Evolutionary conservation across 129 eudicot species (phyloP).

Genomic region (Chrysanthemum seticuspe): DNA sequence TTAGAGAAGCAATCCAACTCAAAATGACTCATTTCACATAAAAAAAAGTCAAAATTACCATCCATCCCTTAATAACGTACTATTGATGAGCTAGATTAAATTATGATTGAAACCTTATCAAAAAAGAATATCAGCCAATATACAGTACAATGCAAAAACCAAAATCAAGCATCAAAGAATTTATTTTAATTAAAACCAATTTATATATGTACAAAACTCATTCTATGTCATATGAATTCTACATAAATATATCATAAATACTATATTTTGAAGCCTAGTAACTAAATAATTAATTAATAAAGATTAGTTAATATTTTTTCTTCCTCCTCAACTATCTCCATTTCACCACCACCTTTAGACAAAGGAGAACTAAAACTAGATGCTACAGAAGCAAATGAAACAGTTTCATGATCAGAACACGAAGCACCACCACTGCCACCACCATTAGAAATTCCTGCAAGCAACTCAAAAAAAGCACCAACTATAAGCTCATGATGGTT

Average conservation of each 20-base stretch:
- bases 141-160: not conserved
- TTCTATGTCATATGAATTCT: not conserved
- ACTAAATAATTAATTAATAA: constrained; percentile 19
- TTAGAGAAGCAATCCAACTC: too few species aligned
- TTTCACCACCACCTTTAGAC: constrained; percentile 27
- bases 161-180: not conserved
- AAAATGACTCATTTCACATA: too few species aligned
- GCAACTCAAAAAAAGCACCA: constrained; percentile 82
- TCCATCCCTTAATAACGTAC: not conserved
- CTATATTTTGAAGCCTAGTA: constrained; percentile 14
- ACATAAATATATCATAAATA: constrained; percentile 5
- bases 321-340: constrained; percentile 32
- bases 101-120: too few species aligned
- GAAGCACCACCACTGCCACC: constrained; percentile 25
- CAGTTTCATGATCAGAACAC: constrained; percentile 28
- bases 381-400: constrained; percentile 55
- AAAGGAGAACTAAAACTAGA: constrained; percentile 41
- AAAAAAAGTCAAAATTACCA: not conserved
- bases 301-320: not conserved
- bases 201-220: constrained; percentile 25
- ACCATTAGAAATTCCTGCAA: constrained; percentile 32
- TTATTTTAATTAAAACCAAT: not conserved
- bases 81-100: too few species aligned
- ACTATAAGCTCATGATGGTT: constrained; percentile 68
- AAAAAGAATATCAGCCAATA: too few species aligned